Evolutionary conservation across 345 rosid species (phyloP).

Genomic region (Lumnitzera racemosa): DNA sequence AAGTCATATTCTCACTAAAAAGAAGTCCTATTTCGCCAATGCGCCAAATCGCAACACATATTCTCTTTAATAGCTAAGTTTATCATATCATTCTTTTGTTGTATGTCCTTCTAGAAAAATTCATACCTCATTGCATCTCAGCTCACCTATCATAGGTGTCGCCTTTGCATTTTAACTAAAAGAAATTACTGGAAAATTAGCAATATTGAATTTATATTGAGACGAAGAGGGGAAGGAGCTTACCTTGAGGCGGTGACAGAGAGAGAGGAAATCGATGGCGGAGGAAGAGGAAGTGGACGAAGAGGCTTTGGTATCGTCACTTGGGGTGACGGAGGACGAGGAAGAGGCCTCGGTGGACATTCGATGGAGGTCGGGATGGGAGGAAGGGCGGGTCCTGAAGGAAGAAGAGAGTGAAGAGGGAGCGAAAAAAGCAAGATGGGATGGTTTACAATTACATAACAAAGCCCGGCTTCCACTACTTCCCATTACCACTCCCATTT

Average conservation of each 20-base stretch:
- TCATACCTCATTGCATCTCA: neutral
- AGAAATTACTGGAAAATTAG: no score
- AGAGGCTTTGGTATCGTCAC: conserved; percentile 18
- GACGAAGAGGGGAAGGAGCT: neutral
- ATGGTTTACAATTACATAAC: conserved; percentile 34
- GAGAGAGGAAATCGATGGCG: conserved; percentile 83
- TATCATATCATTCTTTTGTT: no score
- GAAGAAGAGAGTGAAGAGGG: conserved; percentile 14
- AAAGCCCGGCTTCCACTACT: conserved; percentile 36
- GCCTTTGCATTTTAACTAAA: neutral
- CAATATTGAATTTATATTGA: no score
- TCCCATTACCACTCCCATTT: conserved; percentile 21
- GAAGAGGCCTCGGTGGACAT: conserved; percentile 16
- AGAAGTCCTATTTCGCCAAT: neutral
- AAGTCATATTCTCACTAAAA: neutral
- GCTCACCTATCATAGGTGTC: neutral
- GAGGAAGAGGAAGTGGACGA: conserved; percentile 41
- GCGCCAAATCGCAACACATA: neutral
- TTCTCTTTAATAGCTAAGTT: neutral
- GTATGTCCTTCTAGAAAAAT: neutral
- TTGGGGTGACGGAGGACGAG: conserved; percentile 32
- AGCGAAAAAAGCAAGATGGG: conserved; percentile 26
- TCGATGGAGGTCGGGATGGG: conserved; percentile 22
- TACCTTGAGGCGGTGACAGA: conserved; percentile 89
- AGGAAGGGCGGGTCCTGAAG: conserved; percentile 31